Base-by-base conservation (phyloP, 2,329 filamentous ascomycete species). In the Alternaria triticimaculans region DNA sequence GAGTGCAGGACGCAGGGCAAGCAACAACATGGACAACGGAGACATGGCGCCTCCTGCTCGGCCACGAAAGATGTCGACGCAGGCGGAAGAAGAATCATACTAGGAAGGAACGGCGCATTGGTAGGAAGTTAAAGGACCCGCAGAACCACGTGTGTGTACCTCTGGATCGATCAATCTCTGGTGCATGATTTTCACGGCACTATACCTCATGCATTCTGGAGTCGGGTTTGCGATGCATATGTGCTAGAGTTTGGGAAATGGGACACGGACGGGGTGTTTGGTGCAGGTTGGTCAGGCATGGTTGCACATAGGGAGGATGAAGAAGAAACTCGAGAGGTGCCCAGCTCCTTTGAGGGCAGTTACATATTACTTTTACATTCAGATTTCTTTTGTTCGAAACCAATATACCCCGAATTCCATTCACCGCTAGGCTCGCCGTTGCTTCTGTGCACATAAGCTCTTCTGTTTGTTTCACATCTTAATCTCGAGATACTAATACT, bases 11-110 rank as follows among this genome's bases (percentile, higher is more conserved):
- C 72, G 82, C 51, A 73, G 78, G 54, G 70, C 72, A 51, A 82
- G 81, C 61, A 72, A 81, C 49, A 73, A 77, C 11, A 76, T 80
- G 57, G 79, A 83, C 15, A 75, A 80, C 46, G 78, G 81, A 58
- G 78, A 82, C 65, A 85, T 85, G 82, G 75, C 73, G 1, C 81
- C 83, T 28, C 83, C 84, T 10, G 80, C 80, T 57, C 76, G 82
- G 62, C 82, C 83, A 58, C 80, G 85, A 67, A 85, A 84, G 70
- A 79, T 85, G 72, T 85, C 76, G 85, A 86, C 67, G 49, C 73
- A 72, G 61, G 79, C 87, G 49, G 87, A 87, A 45, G 86, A 88
- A 41, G 86, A 88, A 78, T 87, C 85, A n/a, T 88, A 85, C 76
- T 88, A 80, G 60, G 65, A 14, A 14, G 54, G 28, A 23, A 46